These are phyloP conservation scores for Phytopythium mirpurense DNA, from an alignment of 352 stramenopile genomes.

Conservation along the genomic window DNA sequence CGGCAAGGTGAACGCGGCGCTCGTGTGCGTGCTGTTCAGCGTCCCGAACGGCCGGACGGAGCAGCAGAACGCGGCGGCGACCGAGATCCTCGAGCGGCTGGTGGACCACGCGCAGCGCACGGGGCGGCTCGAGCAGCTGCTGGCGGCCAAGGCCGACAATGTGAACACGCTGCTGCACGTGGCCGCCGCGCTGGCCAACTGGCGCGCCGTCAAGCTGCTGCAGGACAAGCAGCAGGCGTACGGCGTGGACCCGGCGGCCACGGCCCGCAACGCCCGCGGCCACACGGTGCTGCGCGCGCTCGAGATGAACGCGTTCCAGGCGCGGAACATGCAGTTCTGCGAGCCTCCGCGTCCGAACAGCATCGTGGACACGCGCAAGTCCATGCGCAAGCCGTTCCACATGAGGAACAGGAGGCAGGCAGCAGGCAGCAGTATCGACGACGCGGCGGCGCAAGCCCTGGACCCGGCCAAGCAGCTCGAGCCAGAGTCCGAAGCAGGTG, in stretches of 20 bases:
- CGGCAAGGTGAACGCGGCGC: slow-evolving; percentile 32
- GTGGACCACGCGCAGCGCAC: slow-evolving; percentile 31
- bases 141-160: slow-evolving; percentile 34
- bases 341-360: slow-evolving; percentile 19
- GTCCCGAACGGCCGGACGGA: slow-evolving; percentile 48
- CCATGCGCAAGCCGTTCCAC: neutral
- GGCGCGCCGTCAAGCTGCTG: slow-evolving; percentile 35
- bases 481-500: slow-evolving; percentile 34
- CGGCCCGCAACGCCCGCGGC: slow-evolving; percentile 21
- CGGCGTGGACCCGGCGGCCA: slow-evolving; percentile 21
- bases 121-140: slow-evolving; percentile 20
- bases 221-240: slow-evolving; percentile 12
- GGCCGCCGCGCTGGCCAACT: slow-evolving; percentile 41
- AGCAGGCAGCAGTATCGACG: neutral
- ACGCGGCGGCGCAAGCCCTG: neutral
- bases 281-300: slow-evolving; percentile 36
- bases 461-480: slow-evolving; percentile 3
- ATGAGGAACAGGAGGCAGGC: slow-evolving; percentile 6
- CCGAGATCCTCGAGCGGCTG: slow-evolving; percentile 33
- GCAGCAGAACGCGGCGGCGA: slow-evolving; percentile 30
- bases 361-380: slow-evolving; percentile 9
- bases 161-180: slow-evolving; percentile 48
- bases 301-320: slow-evolving; percentile 54
- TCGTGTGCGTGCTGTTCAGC: slow-evolving; percentile 41
- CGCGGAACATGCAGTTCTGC: slow-evolving; percentile 33